Conservation (phyloP, 495 filamentous ascomycete species). For the Neurospora discreta region DNA sequence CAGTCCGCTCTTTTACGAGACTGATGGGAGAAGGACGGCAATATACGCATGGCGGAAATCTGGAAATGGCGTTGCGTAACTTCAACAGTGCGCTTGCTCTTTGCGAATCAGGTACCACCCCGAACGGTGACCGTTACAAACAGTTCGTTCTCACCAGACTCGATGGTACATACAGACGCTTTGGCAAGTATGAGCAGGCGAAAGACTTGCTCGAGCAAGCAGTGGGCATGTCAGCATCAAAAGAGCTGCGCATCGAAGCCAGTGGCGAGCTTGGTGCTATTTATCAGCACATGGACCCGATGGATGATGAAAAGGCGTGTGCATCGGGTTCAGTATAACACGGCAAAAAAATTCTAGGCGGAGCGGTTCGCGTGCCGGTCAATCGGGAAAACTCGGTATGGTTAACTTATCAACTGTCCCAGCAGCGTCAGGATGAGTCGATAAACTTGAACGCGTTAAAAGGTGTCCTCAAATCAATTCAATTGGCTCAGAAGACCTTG, state of each 20-base stretch:
- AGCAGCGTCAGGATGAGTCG: neutral
- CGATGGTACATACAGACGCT: slow-evolving; percentile 11
- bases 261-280: slow-evolving; percentile 19
- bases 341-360: slow-evolving; percentile 10
- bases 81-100: slow-evolving; percentile 5
- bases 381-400: slow-evolving; percentile 25
- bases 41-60: neutral
- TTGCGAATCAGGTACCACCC: neutral
- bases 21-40: slow-evolving; percentile 1
- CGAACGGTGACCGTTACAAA: neutral
- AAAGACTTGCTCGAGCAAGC: slow-evolving; percentile 1
- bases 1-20: slow-evolving; percentile 4
- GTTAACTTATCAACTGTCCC: slow-evolving; percentile 23
- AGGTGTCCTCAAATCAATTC: neutral
- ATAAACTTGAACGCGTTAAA: slow-evolving; percentile 1
- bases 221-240: neutral
- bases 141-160: slow-evolving; percentile 5
- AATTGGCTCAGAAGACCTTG: neutral
- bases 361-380: slow-evolving; percentile 18
- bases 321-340: slow-evolving; percentile 14
- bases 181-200: slow-evolving; percentile 15
- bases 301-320: slow-evolving; percentile 13
- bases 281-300: slow-evolving; percentile 16
- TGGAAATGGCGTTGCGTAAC: slow-evolving; percentile 1
- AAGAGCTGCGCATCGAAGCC: slow-evolving; percentile 6